These are phyloP conservation scores for Zygoascus bituminiphila DNA, from an alignment of 805 yeast species.

Conservation along the genomic window DNA sequence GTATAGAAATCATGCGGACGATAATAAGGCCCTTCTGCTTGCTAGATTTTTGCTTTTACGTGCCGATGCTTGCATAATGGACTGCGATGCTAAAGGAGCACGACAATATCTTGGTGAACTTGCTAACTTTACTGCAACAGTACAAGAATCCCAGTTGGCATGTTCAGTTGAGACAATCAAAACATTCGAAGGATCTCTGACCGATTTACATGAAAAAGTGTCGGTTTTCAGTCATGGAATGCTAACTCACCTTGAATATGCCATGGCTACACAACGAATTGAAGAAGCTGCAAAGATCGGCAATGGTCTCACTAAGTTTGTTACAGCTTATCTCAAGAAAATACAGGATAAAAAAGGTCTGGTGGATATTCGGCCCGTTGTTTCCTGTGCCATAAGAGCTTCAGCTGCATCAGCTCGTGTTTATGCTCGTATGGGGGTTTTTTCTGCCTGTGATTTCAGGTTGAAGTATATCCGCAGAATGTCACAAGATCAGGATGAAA, in stretches of 20 bases:
- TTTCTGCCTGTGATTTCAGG: neutral
- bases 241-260: neutral
- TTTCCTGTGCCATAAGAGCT: neutral
- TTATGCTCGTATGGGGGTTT: neutral
- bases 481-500: neutral
- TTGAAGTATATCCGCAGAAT: neutral
- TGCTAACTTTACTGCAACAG: neutral
- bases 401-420: neutral
- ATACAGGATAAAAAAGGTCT: neutral
- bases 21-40: neutral
- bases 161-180: neutral
- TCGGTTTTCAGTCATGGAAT: neutral
- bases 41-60: neutral
- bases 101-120: neutral
- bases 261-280: neutral
- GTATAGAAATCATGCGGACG: neutral
- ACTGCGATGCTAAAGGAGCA: neutral
- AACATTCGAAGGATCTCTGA: neutral
- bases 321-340: conserved; percentile 1
- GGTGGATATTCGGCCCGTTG: neutral
- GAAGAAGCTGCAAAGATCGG: conserved; percentile 14
- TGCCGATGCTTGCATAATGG: neutral
- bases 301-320: neutral
- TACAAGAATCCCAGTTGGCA: neutral
- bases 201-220: neutral